Percentiles rank a stretch among this genome's conserved stretches.
phyloP scores from a whole-genome alignment of 2,329 filamentous ascomycete species.

The Thelonectria olida region DNA sequence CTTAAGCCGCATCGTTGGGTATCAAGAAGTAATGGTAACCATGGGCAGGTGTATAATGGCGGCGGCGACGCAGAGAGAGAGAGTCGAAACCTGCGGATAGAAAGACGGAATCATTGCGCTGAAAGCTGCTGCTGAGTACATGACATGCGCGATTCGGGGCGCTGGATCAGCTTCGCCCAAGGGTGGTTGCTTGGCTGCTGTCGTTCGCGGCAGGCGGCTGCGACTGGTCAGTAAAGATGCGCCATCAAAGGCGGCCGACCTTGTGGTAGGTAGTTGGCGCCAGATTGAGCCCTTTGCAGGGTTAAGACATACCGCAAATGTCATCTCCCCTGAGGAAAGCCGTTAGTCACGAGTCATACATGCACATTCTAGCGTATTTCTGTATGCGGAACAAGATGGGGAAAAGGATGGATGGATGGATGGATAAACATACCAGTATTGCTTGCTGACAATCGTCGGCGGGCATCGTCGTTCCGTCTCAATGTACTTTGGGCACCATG shows the following conservation, averaged over 20 bases:
- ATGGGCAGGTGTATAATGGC: not conserved
- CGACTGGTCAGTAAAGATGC: constrained; percentile 31
- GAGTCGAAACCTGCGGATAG: constrained; percentile 11
- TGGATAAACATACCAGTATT: constrained; percentile 51
- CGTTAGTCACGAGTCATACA: constrained; percentile 35
- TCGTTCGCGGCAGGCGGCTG: constrained; percentile 52
- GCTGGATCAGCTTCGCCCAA: constrained; percentile 50
- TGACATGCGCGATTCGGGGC: constrained; percentile 42
- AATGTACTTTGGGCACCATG: constrained; percentile 57
- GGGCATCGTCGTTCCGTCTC: constrained; percentile 54
- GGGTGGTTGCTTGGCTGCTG: constrained; percentile 50
- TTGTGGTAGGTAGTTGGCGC: not conserved
- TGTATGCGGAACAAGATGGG: not conserved
- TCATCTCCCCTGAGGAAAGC: constrained; percentile 51
- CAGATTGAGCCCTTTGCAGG: constrained; percentile 23
- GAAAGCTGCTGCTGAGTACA: constrained; percentile 40
- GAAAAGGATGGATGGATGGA: not conserved
- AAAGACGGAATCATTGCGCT: constrained; percentile 36
- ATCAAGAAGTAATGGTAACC: constrained; percentile 10
- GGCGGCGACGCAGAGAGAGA: constrained; percentile 1
- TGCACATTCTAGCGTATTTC: constrained; percentile 11
- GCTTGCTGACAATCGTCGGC: constrained; percentile 55
- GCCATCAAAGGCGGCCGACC: constrained; percentile 9
- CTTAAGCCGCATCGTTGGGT: constrained; percentile 15
- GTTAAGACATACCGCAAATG: constrained; percentile 52